Evolutionary conservation across 192 early-diverging fungal genomes (phyloP), one percentile per base, ranked within the genome.

Genomic region (Entophlyctis luteolus): DNA sequence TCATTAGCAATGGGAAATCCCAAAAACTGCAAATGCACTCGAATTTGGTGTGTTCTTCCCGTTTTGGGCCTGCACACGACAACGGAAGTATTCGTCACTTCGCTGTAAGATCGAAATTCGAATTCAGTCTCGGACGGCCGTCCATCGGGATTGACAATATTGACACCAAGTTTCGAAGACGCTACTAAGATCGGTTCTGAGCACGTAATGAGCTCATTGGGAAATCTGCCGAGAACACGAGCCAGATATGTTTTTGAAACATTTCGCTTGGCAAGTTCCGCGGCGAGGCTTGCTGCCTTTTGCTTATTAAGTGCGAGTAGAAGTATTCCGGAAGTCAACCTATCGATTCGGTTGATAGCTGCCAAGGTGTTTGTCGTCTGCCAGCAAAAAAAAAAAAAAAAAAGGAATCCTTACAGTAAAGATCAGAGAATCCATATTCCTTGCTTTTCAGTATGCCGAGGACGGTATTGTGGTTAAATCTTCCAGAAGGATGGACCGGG

Each of bases 1-100:
- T 98, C 96, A 67, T 98, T 97, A 22, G 89, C 92, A 55, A 98
- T 96, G 1, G 95, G 94, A 55, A 84, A 83, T 3, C 96, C 96
- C 0, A 98, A 81, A 67, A 86, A 94, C 76, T 93, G 91, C 32
- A 98, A 71, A 66, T 98, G 96, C 45, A 98, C 95, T 33, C 96
- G 87, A 62, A 98, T 97, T 77, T 98, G 96, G 59, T 98, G 96
- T 12, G 95, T 97, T 31, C 96, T 78, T 1, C 96, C 96, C 0
- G 95, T 96, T 18, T 91, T 69, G 1, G 96, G 96, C 45, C 84
- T 75, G 62, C 90, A 91, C 59, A 81, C 73, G 8, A 98, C 89
- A 2, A 95, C 81, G 34, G 47, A 50, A 18, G 62, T 63, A 29
- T 90, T 91, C 2, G 89, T 84, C 0, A 55, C 46, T 0, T 86